Evolutionary conservation across 345 rosid species (phyloP), one percentile per base, ranked within the genome.

Genomic region (Ricinus communis): DNA sequence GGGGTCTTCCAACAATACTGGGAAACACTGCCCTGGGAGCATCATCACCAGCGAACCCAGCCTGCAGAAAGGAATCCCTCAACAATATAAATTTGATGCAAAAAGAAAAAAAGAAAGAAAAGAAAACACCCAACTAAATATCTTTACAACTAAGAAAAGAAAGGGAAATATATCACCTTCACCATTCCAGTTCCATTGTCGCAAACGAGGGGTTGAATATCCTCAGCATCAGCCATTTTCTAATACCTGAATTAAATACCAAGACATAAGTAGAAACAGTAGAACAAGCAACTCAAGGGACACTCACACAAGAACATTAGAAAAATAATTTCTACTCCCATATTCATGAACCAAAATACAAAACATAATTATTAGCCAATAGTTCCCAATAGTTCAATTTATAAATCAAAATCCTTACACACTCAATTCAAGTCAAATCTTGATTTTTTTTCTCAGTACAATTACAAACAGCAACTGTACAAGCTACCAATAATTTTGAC

Each of bases 131-230:
- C 46, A 22, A 40, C 66, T 27, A 5, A 62, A 24, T n/a, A n/a
- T 22, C 14, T 28, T 56, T 5, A 16, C 1, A 18, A 65, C 81
- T 10, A 11, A 1, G 8, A 4, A 49, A 14, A 52, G 10, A 30
- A 38, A 38, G 4, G 43, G 9, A 38, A 50, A 7, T 3, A 12
- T 36, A 60, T 68, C 46, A 87, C 91, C 86, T 87, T 87, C 62
- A 87, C 91, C 91, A 87, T 87, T 84, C 87, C 87, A 50, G 89
- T 87, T 74, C 91, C 91, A 87, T 87, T 87, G 77, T 87, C 89
- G 43, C 86, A 84, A 43, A 87, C 88, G 57, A 87, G 91, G 52
- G 91, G 91, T 63, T 87, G 91, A 68, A 81, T 74, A 33, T 77
- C 82, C 64, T 77, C 84, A 16, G 72, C 43, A 1, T 81, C 81